Conservation (phyloP, 768 basidiomycete species). For the Phaffia tasmanica region DNA sequence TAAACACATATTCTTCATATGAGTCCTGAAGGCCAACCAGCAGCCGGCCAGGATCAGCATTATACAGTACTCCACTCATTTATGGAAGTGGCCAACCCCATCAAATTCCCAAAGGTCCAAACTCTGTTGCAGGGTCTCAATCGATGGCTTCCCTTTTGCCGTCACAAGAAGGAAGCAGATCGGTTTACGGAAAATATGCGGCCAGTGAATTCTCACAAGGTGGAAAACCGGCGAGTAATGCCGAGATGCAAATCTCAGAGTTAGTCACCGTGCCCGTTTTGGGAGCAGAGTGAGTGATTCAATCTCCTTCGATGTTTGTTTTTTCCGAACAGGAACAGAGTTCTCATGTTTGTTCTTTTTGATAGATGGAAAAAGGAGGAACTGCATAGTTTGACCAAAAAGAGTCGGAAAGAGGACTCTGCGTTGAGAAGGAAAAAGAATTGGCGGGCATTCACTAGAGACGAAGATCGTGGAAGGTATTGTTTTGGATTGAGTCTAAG, state of each 20-base stretch:
- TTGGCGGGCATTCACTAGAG: slow-evolving; percentile 33
- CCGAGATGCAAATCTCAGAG: slow-evolving; percentile 41
- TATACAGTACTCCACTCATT: not conserved
- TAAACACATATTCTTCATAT: not conserved
- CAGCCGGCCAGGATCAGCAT: not conserved
- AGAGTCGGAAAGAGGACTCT: slow-evolving; percentile 50
- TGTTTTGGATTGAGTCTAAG: slow-evolving; percentile 53
- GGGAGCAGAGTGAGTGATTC: slow-evolving; percentile 54
- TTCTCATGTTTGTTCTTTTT: not conserved
- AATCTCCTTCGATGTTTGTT: not conserved
- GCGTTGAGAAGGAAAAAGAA: slow-evolving; percentile 44
- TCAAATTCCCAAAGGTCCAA: not conserved
- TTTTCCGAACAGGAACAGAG: not conserved
- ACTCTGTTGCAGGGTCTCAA: not conserved
- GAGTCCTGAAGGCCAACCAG: not conserved
- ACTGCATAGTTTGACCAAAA: slow-evolving; percentile 62
- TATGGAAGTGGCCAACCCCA: slow-evolving; percentile 21
- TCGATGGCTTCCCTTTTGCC: not conserved
- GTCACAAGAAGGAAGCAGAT: slow-evolving; percentile 1
- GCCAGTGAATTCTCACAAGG: slow-evolving; percentile 4
- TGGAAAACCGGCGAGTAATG: slow-evolving; percentile 16
- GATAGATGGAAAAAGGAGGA: slow-evolving; percentile 62
- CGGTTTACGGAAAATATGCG: not conserved
- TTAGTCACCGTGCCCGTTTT: slow-evolving; percentile 84
- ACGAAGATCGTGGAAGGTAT: slow-evolving; percentile 18